Base-by-base conservation (phyloP, 2,329 filamentous ascomycete species). In the Uncinocarpus reesii region DNA sequence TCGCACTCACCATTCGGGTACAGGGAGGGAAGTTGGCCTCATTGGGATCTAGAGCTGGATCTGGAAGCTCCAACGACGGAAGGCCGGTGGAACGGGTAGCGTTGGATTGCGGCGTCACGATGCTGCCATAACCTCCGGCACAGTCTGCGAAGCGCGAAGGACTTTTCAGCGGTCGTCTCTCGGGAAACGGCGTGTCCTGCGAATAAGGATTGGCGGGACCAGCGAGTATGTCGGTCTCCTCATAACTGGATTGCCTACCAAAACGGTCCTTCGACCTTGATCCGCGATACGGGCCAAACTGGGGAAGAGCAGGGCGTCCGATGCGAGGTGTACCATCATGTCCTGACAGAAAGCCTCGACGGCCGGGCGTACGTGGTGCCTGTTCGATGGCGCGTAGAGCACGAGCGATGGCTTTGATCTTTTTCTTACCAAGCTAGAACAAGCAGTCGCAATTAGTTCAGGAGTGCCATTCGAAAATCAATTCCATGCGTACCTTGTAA, bases 361-460 rank as follows among this genome's bases (percentile, higher is more conserved):
- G 52, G 37, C 60, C 63, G 7, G 80, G 77, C 0, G 78, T 76
- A 50, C 71, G 65, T 52, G 71, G 67, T 1, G 70, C 76, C 71
- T 62, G 78, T 65, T 70, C 79, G 68, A 70, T 67, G 57, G 69
- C 74, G 48, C 77, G 74, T 53, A 92, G 76, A 51, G 87, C 86
- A 53, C 83, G 78, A 20, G 76, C 69, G 45, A 95, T 81, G 49
- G 80, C 81, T 67, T 95, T 96, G 65, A 96, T 76, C 63, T 88
- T 83, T 70, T 95, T 95, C 71, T 96, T 96, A 52, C 88, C 90
- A 42, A 63, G 60, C 77, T 81, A 58, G 16, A 56, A 45, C 15
- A 34, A 50, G 56, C 13, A 58, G 32, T 43, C 20, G 15, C 18
- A 49, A 40, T 32, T n/a, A 37, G 43, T 15, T 16, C 21, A 48